phyloP scores from a whole-genome alignment of 257 asterid genomes.

The Haberlea rhodopensis region DNA sequence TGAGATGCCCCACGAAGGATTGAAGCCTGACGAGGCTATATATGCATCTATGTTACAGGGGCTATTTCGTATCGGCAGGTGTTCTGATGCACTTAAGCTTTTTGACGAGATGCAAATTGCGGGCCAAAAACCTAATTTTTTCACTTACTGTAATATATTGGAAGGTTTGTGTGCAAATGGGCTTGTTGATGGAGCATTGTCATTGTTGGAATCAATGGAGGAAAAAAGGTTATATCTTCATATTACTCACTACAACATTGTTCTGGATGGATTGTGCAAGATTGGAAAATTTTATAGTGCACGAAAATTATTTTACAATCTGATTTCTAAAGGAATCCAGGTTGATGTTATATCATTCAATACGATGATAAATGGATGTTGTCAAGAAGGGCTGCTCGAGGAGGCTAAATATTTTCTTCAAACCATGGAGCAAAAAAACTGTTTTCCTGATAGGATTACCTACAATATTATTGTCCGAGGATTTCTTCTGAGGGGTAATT shows the following conservation, averaged over 20 bases:
- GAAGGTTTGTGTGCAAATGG: conserved; percentile 27
- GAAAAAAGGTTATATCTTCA: conserved; percentile 2
- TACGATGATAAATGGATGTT: conserved; percentile 27
- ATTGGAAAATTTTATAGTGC: conserved; percentile 22
- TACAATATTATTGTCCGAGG: conserved; percentile 30
- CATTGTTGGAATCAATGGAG: conserved; percentile 16
- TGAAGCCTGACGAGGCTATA: conserved; percentile 18
- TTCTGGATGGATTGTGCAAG: conserved; percentile 27
- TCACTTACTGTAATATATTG: conserved; percentile 24
- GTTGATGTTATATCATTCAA: conserved; percentile 30
- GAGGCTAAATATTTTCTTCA: conserved; percentile 30
- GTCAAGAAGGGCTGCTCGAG: conserved; percentile 27
- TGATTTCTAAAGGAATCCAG: conserved; percentile 24
- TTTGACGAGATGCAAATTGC: conserved; percentile 25
- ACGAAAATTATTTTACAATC: conserved; percentile 22
- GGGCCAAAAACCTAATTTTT: conserved; percentile 22
- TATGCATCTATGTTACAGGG: conserved; percentile 27
- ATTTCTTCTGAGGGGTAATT: conserved; percentile 18
- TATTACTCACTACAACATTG: conserved; percentile 16
- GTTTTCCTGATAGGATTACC: conserved; percentile 21
- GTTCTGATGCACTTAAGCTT: conserved; percentile 15
- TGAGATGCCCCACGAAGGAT: conserved; percentile 27
- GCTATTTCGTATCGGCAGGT: conserved; percentile 25
- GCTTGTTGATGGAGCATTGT: conserved; percentile 23
- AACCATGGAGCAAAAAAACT: conserved; percentile 28